A percentile compares a stretch with the other conserved stretches of the same genome.
Evolutionary conservation across 345 rosid genomes (phyloP).

Genomic region (Brassica incana): DNA sequence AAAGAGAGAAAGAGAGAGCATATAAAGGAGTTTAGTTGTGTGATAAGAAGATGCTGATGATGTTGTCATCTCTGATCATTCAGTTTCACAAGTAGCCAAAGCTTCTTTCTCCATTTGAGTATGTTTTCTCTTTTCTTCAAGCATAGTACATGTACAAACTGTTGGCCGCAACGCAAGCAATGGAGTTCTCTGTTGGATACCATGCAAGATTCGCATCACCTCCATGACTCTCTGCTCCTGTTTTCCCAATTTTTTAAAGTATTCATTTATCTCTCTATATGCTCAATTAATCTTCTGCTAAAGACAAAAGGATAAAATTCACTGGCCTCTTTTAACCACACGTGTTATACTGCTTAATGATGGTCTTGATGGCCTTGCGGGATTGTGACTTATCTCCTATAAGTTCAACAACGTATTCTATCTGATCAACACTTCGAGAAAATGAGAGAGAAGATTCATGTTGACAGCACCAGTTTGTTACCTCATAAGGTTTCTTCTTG

Average conservation of each 20-base stretch:
- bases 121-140: slow-evolving; percentile 27
- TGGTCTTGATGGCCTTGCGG: slow-evolving; percentile 80
- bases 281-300: neutral
- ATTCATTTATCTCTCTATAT: neutral
- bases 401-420: slow-evolving; percentile 15
- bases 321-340: slow-evolving; percentile 85
- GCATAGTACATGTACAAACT: slow-evolving; percentile 99
- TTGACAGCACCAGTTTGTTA: slow-evolving; percentile 26
- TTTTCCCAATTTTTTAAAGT: slow-evolving; percentile 22
- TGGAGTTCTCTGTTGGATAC: slow-evolving; percentile 88
- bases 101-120: slow-evolving; percentile 33
- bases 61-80: slow-evolving; percentile 25
- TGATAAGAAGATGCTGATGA: slow-evolving; percentile 29
- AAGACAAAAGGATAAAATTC: neutral
- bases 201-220: slow-evolving; percentile 82
- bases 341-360: slow-evolving; percentile 89
- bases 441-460: neutral
- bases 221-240: slow-evolving; percentile 50
- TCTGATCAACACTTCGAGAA: neutral
- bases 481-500: slow-evolving; percentile 98
- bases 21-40: slow-evolving; percentile 1
- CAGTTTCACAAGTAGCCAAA: slow-evolving; percentile 26
- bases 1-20: slow-evolving; percentile 9
- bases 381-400: slow-evolving; percentile 74
- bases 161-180: slow-evolving; percentile 99